These are phyloP conservation scores for Salvia splendens DNA, from an alignment of 257 asterid genomes.

Conservation along the genomic window DNA sequence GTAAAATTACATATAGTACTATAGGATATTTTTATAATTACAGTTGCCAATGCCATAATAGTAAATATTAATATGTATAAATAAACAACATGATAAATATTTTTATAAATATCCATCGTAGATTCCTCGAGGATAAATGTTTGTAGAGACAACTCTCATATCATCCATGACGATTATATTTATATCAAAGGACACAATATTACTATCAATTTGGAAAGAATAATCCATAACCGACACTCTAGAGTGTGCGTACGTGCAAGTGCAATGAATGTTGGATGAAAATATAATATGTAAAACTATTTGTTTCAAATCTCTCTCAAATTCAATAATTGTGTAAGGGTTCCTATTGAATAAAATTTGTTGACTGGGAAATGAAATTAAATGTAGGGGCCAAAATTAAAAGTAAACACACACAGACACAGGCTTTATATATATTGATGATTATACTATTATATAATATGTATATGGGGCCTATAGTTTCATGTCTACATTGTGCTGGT, in stretches of 20 bases:
- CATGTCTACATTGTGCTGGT: constrained; percentile 44
- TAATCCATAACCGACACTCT: constrained; percentile 29
- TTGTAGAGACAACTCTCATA: too few species aligned
- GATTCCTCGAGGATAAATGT: too few species aligned
- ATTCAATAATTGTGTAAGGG: constrained; percentile 26
- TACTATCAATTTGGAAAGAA: not conserved
- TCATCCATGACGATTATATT: too few species aligned
- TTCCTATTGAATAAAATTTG: not conserved
- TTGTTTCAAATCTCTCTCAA: constrained; percentile 29
- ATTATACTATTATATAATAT: not conserved
- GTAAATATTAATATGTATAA: too few species aligned
- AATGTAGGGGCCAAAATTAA: constrained; percentile 18
- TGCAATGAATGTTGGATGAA: constrained; percentile 36
- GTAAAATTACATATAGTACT: too few species aligned
- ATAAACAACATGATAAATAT: too few species aligned
- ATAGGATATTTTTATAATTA: too few species aligned
- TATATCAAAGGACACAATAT: not conserved
- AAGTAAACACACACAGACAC: constrained; percentile 25
- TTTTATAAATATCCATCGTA: too few species aligned
- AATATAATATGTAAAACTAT: not conserved
- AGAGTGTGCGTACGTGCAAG: constrained; percentile 15
- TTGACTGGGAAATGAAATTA: constrained; percentile 11
- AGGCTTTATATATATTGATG: constrained; percentile 35
- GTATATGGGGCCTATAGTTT: constrained; percentile 32
- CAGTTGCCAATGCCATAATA: too few species aligned